phyloP scores from a whole-genome alignment of 106 monocot species.

The Apostasia ramifera region DNA sequence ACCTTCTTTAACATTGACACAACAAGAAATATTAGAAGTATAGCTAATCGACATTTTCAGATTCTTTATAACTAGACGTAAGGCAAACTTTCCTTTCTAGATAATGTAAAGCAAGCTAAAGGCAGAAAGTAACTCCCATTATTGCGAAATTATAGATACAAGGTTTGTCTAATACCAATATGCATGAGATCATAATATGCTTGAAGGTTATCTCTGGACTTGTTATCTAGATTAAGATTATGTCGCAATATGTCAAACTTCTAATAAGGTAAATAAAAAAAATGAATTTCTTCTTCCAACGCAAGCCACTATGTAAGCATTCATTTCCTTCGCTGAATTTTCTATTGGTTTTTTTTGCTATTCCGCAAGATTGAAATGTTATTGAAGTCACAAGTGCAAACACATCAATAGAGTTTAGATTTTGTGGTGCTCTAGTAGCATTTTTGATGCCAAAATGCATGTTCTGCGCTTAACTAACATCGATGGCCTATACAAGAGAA shows the following conservation, averaged over 20 bases:
- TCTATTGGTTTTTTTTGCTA: background rate
- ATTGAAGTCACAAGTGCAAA: background rate
- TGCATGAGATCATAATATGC: background rate
- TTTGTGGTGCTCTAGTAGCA: background rate
- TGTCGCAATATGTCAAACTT: slow-evolving; percentile 2
- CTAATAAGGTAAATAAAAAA: background rate
- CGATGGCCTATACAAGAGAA: background rate
- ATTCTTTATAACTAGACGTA: background rate
- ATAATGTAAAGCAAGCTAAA: background rate
- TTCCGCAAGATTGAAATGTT: background rate
- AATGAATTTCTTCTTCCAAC: background rate
- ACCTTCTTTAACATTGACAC: background rate
- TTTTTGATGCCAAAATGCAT: background rate
- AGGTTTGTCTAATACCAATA: background rate
- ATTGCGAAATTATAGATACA: background rate
- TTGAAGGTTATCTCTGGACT: slow-evolving; percentile 20
- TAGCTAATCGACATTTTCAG: background rate
- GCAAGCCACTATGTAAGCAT: background rate
- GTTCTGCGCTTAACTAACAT: background rate
- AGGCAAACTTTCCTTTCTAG: no score
- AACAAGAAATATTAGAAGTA: slow-evolving; percentile 5
- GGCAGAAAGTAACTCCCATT: background rate
- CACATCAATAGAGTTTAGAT: no score
- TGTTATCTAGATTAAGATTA: slow-evolving; percentile 16
- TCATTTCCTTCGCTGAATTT: background rate